Base-by-base conservation (phyloP, 2,329 filamentous ascomycete genomes). In the Alternaria panax region DNA sequence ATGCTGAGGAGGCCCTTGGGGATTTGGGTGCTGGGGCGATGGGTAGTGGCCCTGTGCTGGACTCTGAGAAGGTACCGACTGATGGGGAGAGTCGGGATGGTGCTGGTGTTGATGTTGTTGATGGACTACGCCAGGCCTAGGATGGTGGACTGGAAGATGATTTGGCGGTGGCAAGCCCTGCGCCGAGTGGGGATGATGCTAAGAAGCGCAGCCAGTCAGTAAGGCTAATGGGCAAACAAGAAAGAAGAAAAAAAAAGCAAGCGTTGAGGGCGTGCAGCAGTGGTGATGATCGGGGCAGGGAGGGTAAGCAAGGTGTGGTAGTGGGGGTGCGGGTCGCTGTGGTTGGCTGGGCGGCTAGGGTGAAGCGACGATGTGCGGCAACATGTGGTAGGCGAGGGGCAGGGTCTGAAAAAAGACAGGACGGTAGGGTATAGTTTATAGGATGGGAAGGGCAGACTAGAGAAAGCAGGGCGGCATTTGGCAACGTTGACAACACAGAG, bases 141-240 rank as follows among this genome's bases (percentile, higher is more conserved):
- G 85, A 77, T 91, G 88, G 69, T 91, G 90, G 68, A 90, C 73
- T 58, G 70, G 73, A 51, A 75, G 85, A 75, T 90, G 83, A 70
- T 84, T 82, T 63, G 82, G 82, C 73, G 83, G 80, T 73, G 87
- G 86, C 80, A 89, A 88, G 86, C 89, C 90, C 84, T 91, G 88
- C 80, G 88, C 87, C 79, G 89, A 87, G 83, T 90, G 88, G 82
- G 88, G 85, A 83, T 91, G 89, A 86, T 91, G 89, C 89, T 92
- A 87, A 72, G 67, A 67, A 25, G 62, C 62, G 61, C 57, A 63
- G 47, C 57, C 63, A 66, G 74, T 77, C 68, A 78, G 75, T 68
- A 70, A 70, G 38, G 62, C 52, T 59, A 58, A 63, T 51, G 66
- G 59, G 64, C 60, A 54, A 47, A 27, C 51, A 57, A 62, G 60